Conservation (phyloP, 2,329 filamentous ascomycete species). For the Paecilomyces dactylethromorphus region DNA sequence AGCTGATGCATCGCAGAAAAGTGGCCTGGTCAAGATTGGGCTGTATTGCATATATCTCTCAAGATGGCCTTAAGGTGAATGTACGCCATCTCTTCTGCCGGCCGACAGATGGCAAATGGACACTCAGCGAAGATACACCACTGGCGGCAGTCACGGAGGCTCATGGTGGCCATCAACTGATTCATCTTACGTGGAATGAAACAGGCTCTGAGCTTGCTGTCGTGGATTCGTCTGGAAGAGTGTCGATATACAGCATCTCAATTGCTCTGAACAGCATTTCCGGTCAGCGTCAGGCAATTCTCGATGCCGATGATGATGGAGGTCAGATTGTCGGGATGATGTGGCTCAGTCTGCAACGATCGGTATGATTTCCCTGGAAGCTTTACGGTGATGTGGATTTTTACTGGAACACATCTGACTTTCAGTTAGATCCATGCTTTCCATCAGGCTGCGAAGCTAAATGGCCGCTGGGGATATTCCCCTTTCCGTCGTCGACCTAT, state of each 20-base stretch:
- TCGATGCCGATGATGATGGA: conserved; percentile 67
- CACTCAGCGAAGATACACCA: conserved; percentile 63
- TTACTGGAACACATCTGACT: neutral
- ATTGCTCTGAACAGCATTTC: conserved; percentile 68
- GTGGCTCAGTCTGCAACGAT: conserved; percentile 65
- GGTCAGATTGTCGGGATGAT: conserved; percentile 74
- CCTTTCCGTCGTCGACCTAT: conserved; percentile 58
- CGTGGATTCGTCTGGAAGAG: conserved; percentile 70
- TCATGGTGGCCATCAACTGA: conserved; percentile 60
- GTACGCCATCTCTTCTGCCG: conserved; percentile 66
- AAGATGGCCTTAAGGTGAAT: conserved; percentile 64
- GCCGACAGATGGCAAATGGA: conserved; percentile 66
- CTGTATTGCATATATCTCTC: conserved; percentile 72
- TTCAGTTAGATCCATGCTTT: conserved; percentile 32
- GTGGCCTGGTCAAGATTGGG: conserved; percentile 85
- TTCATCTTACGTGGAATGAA: conserved; percentile 78
- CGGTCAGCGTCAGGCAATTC: conserved; percentile 54
- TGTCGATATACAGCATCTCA: conserved; percentile 66
- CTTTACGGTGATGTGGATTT: conserved; percentile 30
- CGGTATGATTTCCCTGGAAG: conserved; percentile 23
- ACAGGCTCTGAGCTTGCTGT: conserved; percentile 74
- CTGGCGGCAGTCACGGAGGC: conserved; percentile 56
- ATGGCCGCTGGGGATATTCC: conserved; percentile 62
- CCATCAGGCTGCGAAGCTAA: conserved; percentile 57
- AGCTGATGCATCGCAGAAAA: conserved; percentile 45